A percentile compares a stretch with the other conserved stretches of the same genome.
phyloP scores from a whole-genome alignment of 2,329 filamentous ascomycete species.

The Phoma sp. region DNA sequence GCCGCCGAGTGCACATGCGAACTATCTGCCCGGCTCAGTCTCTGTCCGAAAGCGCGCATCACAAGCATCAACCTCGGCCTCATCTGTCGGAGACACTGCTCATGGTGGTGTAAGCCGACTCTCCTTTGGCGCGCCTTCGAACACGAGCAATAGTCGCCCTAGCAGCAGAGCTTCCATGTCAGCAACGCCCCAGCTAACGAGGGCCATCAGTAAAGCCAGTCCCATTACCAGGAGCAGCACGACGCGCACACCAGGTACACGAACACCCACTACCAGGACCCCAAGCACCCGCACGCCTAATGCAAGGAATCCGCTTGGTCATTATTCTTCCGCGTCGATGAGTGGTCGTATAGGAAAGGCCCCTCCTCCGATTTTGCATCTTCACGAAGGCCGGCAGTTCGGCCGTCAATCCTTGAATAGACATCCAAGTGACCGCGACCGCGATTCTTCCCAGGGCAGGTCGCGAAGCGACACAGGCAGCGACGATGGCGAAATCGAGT shows the following conservation, averaged over 20 bases:
- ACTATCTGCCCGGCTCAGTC: conserved; percentile 60
- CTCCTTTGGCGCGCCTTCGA: conserved; percentile 55
- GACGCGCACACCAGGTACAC: conserved; percentile 62
- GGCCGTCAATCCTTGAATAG: conserved; percentile 70
- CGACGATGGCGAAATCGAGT: conserved; percentile 40
- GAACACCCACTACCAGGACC: conserved; percentile 59
- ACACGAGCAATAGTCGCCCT: conserved; percentile 62
- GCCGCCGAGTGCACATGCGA: conserved; percentile 55
- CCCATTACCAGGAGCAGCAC: conserved; percentile 70
- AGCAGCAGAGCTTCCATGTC: conserved; percentile 67
- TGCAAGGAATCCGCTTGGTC: conserved; percentile 67
- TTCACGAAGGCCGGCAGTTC: conserved; percentile 18
- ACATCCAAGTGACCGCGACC: conserved; percentile 51
- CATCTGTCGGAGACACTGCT: conserved; percentile 33
- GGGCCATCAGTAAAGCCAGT: conserved; percentile 25
- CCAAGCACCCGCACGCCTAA: conserved; percentile 55
- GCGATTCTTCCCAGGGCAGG: conserved; percentile 41
- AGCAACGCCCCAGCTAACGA: conserved; percentile 27
- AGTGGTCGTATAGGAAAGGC: conserved; percentile 50
- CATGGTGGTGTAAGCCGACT: conserved; percentile 52
- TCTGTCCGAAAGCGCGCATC: conserved; percentile 70
- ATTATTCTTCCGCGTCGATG: conserved; percentile 57
- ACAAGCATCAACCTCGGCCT: conserved; percentile 55
- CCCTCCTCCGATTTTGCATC: conserved; percentile 58
- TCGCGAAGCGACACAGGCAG: conserved; percentile 54